Conservation (phyloP, 352 stramenopile species). For the Globisporangium emineosum region DNA sequence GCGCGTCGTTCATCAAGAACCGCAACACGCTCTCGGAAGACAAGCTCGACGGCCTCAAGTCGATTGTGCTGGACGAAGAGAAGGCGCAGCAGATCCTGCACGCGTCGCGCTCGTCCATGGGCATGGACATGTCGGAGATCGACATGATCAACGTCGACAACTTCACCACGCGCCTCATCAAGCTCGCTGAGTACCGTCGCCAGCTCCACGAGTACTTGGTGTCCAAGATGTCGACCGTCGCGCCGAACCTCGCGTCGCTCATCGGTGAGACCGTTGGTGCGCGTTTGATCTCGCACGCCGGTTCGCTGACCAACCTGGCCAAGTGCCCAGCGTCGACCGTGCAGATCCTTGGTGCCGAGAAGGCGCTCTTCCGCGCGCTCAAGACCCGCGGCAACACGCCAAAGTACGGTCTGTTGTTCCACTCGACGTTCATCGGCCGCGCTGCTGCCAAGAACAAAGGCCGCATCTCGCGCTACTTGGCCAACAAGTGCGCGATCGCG, state of each 20-base stretch:
- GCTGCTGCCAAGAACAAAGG: conserved; percentile 99
- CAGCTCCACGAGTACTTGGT: conserved; percentile 94
- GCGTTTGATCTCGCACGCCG: conserved; percentile 99
- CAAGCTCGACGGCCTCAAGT: conserved; percentile 73
- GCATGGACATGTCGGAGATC: conserved; percentile 98
- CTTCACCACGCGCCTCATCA: conserved; percentile 98
- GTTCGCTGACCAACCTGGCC: conserved; percentile 98
- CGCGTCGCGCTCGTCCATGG: conserved; percentile 96
- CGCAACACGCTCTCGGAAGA: conserved; percentile 76
- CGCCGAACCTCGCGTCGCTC: conserved; percentile 97
- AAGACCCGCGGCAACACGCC: conserved; percentile 99
- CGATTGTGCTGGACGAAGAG: conserved; percentile 98
- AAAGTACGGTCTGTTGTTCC: conserved; percentile 99
- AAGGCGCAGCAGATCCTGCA: conserved; percentile 94
- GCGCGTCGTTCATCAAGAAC: conserved; percentile 97
- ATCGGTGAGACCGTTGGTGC: conserved; percentile 99
- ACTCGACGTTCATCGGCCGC: conserved; percentile 99
- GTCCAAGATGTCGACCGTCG: conserved; percentile 98
- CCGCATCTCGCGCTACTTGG: conserved; percentile 98
- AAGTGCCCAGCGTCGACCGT: conserved; percentile 99
- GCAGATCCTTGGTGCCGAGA: conserved; percentile 99
- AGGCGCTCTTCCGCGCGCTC: conserved; percentile 99
- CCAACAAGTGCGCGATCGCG: conserved; percentile 99
- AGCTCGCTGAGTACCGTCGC: conserved; percentile 97
- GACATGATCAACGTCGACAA: conserved; percentile 99